Evolutionary conservation across 2,329 filamentous ascomycete genomes (phyloP).

Genomic region (Penicillium sumatraense): DNA sequence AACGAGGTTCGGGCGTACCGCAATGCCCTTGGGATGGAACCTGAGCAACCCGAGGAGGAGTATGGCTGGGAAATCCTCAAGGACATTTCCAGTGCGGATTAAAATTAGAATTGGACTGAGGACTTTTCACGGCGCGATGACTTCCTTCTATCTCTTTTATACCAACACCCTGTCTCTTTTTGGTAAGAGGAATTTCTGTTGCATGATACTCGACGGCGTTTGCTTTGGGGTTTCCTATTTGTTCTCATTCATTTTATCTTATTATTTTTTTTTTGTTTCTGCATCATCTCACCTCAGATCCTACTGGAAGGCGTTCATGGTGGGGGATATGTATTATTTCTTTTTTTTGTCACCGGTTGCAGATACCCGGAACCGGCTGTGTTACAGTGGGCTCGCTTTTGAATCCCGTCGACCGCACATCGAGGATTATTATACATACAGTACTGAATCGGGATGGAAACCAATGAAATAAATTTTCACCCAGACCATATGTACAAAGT

Average conservation of each 20-base stretch:
- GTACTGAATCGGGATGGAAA: background rate
- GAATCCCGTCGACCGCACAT: background rate
- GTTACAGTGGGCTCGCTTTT: background rate
- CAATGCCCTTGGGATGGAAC: conserved; percentile 53
- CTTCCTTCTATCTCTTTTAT: background rate
- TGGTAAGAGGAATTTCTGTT: background rate
- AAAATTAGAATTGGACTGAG: conserved; percentile 14
- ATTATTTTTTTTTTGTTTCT: background rate
- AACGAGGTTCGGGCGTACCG: conserved; percentile 55
- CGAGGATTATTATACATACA: background rate
- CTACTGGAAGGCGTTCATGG: background rate
- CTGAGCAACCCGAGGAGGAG: conserved; percentile 54
- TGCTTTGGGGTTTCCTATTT: background rate
- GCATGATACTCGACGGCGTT: conserved; percentile 10
- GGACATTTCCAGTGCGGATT: conserved; percentile 43
- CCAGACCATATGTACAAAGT: background rate
- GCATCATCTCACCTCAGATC: background rate
- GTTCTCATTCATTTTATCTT: background rate
- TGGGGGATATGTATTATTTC: background rate
- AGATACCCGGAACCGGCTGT: conserved; percentile 2
- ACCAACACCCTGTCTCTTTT: background rate
- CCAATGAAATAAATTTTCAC: background rate
- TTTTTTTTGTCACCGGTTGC: conserved; percentile 2
- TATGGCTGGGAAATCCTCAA: conserved; percentile 55
- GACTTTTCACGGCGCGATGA: conserved; percentile 21